Base-by-base conservation (phyloP, 169 alveolate species). In the Toxoplasma gondii region DNA sequence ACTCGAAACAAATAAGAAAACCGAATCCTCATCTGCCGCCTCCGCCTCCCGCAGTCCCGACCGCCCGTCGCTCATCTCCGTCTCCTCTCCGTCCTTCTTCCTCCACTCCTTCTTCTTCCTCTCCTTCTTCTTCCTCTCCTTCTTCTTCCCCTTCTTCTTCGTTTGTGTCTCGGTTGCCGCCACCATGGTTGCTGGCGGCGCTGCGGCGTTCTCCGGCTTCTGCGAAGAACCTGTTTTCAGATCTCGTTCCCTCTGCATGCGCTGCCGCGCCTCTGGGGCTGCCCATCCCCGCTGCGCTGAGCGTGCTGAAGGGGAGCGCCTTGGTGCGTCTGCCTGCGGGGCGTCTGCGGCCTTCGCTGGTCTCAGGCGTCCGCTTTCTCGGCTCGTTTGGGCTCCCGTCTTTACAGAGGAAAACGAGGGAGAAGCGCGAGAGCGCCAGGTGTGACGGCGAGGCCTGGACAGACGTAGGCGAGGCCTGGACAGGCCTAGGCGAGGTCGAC, bases 111-210 rank as follows among this genome's bases (percentile, higher is more conserved):
- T 64, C 86, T 78, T 78, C 38, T 31, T n/a, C 31, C 31, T 34
- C 38, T 78, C 31, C 86, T 78, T 78, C 86, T 78, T 34, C 41
- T 78, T 34, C 41, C 41, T 78, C 86, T 78, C 31, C 86, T 78
- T 78, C 86, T 78, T 17, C 86, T 78, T n/a, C 31, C 31, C 86
- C 86, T n/a, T 17, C 34, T 43, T 31, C 90, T 17, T 44, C 53
- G 19, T 82, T 82, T 41, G 39, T 36, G 4, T 38, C 90, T 36
- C 90, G 43, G 38, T n/a, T 74, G 38, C 84, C 44, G 41, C 43
- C 44, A 17, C 84, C 84, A 24, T 36, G 84, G 84, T 44, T 74
- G 43, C 84, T 16, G 5, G 45, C 84, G 1, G 84, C 84, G 84
- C 44, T 74, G 44, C 84, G 2, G 84, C 44, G 27, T 41, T 19